Evolutionary conservation across 176 grass and related monocot genomes (phyloP).

Genomic region (Zizania latifolia): DNA sequence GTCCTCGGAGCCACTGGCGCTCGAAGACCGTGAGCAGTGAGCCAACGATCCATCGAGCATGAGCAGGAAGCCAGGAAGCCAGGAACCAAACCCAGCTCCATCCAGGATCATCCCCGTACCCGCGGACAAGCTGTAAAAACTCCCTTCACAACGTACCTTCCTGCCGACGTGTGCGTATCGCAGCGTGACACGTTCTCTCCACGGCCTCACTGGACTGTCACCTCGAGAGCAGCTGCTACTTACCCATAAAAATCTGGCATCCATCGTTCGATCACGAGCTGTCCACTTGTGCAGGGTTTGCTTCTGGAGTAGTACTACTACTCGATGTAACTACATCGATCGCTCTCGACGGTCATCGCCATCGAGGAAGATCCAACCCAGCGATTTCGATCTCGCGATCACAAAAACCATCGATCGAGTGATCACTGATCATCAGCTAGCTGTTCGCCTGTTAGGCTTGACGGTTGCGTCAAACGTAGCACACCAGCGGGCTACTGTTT

Average conservation of each 20-base stretch:
- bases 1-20: slow-evolving; percentile 16
- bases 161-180: neutral
- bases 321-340: neutral
- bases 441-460: neutral
- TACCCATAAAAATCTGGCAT: neutral
- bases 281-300: neutral
- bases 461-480: neutral
- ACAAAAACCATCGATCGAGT: neutral
- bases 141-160: neutral
- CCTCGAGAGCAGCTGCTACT: neutral
- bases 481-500: neutral
- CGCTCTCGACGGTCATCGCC: neutral
- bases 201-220: neutral
- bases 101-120: neutral
- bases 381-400: neutral
- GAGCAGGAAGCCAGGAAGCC: neutral
- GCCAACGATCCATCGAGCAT: neutral
- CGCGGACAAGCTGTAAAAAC: neutral
- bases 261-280: neutral
- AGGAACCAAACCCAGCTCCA: too few species aligned
- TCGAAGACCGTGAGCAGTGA: slow-evolving; percentile 3
- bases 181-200: neutral
- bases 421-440: neutral
- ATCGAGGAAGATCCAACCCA: neutral
- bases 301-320: neutral